A percentile compares a stretch with the other conserved stretches of the same genome.
Conservation (phyloP, 2,329 filamentous ascomycete genomes). For the Sporothrix euskadiensis region DNA sequence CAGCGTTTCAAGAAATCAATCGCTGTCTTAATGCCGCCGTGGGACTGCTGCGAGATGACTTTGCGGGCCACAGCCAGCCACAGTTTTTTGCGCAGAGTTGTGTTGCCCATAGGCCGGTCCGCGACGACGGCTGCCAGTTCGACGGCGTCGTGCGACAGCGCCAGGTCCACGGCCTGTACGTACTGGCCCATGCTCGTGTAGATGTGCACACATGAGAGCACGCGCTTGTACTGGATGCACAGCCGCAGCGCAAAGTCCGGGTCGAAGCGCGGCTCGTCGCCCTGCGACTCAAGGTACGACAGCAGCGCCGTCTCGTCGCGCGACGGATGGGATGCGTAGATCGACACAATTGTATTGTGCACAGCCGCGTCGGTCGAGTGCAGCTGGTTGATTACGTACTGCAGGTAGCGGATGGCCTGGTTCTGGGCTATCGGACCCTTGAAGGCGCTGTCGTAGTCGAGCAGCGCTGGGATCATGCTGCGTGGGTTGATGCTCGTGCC, state of each 20-base stretch:
- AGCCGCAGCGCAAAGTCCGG: constrained; percentile 93
- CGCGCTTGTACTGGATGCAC: constrained; percentile 91
- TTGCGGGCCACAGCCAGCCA: constrained; percentile 95
- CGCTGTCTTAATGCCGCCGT: constrained; percentile 82
- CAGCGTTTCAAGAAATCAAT: constrained; percentile 93
- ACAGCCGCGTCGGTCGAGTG: constrained; percentile 80
- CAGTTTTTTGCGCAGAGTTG: constrained; percentile 82
- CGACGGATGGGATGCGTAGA: constrained; percentile 85
- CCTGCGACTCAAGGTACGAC: constrained; percentile 86
- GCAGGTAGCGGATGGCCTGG: constrained; percentile 90
- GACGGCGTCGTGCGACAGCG: constrained; percentile 83
- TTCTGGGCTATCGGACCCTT: constrained; percentile 71
- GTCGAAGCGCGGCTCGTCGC: constrained; percentile 83
- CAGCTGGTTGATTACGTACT: constrained; percentile 87
- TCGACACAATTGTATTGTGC: constrained; percentile 94
- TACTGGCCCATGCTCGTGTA: constrained; percentile 97
- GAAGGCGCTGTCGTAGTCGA: constrained; percentile 86
- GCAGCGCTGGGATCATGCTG: constrained; percentile 85
- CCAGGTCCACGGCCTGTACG: constrained; percentile 87
- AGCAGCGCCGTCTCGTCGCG: constrained; percentile 82
- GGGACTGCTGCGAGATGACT: constrained; percentile 66
- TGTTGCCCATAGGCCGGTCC: constrained; percentile 77
- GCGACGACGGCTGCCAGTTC: constrained; percentile 88
- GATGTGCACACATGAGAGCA: constrained; percentile 93
- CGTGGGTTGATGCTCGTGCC: constrained; percentile 76